Evolutionary conservation across 2,329 filamentous ascomycete genomes (phyloP).

Genomic region (Botrytis aclada): DNA sequence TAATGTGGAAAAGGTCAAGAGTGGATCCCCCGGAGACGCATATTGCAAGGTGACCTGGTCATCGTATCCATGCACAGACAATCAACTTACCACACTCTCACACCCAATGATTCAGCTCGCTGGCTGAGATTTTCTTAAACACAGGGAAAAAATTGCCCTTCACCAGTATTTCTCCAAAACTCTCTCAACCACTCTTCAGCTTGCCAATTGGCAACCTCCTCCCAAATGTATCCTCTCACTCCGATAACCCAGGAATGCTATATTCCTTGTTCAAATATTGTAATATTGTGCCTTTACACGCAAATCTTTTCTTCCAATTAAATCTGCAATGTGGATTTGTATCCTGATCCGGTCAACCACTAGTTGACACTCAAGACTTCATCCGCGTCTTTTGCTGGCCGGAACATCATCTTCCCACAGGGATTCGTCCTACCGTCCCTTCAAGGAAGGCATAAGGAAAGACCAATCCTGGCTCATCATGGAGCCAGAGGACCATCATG

Average conservation of each 20-base stretch:
- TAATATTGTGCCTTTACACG: neutral
- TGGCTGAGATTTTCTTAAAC: neutral
- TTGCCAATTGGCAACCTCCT: neutral
- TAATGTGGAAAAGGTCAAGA: neutral
- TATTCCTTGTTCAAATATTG: slow-evolving; percentile 6
- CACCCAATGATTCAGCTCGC: neutral
- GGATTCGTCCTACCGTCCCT: slow-evolving; percentile 1
- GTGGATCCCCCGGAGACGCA: neutral
- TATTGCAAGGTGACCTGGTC: neutral
- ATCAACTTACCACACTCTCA: neutral
- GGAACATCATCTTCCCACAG: slow-evolving; percentile 1
- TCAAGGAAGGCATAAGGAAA: slow-evolving; percentile 11
- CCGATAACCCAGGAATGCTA: neutral
- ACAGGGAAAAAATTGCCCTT: neutral
- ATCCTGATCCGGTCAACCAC: slow-evolving; percentile 2
- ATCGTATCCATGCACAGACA: neutral
- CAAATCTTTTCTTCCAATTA: neutral
- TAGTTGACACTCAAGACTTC: slow-evolving; percentile 8
- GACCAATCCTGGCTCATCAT: slow-evolving; percentile 12
- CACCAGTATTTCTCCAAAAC: neutral
- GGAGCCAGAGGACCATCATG: neutral
- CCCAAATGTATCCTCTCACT: neutral
- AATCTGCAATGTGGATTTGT: neutral
- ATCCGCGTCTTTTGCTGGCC: slow-evolving; percentile 7
- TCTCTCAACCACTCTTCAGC: slow-evolving; percentile 11